Percentiles rank a stretch among this genome's conserved stretches.
Conservation (phyloP, 2,329 filamentous ascomycete species). For the Thielaviopsis ethacetica region DNA sequence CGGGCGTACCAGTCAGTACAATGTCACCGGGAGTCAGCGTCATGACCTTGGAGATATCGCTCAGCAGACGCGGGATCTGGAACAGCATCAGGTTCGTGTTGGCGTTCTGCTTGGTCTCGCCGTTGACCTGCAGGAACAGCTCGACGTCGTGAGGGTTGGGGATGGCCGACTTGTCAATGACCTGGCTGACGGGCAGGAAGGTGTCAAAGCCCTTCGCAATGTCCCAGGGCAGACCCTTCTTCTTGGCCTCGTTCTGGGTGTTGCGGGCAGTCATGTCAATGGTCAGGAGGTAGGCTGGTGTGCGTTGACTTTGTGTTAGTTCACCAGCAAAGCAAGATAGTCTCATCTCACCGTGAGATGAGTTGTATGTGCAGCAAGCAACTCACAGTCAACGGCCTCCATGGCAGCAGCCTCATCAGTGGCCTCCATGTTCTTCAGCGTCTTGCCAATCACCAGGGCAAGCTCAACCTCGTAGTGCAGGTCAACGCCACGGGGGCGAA, state of each 20-base stretch:
- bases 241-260: constrained; percentile 90
- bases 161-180: constrained; percentile 67
- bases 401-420: constrained; percentile 61
- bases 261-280: constrained; percentile 98
- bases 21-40: constrained; percentile 83
- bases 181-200: constrained; percentile 72
- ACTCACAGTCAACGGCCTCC: constrained; percentile 62
- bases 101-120: constrained; percentile 61
- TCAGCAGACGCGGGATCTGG: constrained; percentile 69
- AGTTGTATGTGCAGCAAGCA: background rate
- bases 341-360: background rate
- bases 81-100: constrained; percentile 93
- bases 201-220: constrained; percentile 98
- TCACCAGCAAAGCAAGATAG: background rate
- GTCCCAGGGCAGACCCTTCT: constrained; percentile 87
- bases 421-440: constrained; percentile 56
- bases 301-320: background rate
- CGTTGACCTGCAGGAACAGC: constrained; percentile 74
- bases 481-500: constrained; percentile 67
- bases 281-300: constrained; percentile 62
- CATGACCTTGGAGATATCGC: constrained; percentile 91
- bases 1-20: constrained; percentile 90
- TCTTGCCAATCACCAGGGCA: constrained; percentile 73
- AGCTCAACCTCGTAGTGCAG: constrained; percentile 95
- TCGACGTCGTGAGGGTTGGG: constrained; percentile 78